phyloP scores from a whole-genome alignment of 129 eudicot genomes.

The Saussurea involucrata region DNA sequence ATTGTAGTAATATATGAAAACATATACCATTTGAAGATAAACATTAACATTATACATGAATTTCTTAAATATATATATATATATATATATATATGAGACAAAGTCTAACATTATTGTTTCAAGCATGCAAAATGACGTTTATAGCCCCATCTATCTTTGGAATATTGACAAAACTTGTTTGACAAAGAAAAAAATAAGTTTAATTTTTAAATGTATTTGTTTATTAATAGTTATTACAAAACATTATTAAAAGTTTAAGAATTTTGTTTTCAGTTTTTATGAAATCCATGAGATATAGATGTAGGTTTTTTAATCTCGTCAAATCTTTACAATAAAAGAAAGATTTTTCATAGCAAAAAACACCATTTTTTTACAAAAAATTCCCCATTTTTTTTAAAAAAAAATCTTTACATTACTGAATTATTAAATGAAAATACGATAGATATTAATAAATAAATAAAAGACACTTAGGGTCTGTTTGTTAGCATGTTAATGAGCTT shows the following conservation, averaged over 20 bases:
- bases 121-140: background rate
- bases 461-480: no score
- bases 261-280: no score
- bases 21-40: background rate
- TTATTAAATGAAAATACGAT: no score
- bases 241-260: background rate
- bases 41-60: background rate
- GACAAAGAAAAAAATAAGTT: background rate
- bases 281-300: background rate
- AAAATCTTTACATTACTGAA: no score
- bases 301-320: no score
- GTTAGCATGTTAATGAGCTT: no score
- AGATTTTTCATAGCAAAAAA: no score
- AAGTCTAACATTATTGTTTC: background rate
- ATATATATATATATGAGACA: background rate
- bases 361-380: no score
- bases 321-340: no score
- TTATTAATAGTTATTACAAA: background rate
- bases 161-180: background rate
- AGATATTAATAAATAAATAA: no score
- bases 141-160: background rate
- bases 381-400: no score
- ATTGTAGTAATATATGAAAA: background rate
- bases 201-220: background rate
- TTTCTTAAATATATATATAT: no score